A percentile compares a stretch with the other conserved stretches of the same genome.
Evolutionary conservation across 1,139 yeast genomes (phyloP).

Genomic region (Meyerozyma smithsonii): DNA sequence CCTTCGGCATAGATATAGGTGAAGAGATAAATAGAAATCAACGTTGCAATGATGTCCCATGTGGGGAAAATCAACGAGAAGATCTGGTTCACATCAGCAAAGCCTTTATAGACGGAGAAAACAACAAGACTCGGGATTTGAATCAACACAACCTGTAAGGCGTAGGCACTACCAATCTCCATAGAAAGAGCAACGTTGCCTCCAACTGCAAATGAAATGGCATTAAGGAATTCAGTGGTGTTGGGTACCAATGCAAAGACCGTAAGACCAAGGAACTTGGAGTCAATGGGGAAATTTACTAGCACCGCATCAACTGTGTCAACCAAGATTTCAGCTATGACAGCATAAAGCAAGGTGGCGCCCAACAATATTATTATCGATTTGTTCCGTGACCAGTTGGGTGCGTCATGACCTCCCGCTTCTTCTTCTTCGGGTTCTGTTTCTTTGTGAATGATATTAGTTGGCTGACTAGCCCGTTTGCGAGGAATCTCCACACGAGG

Average conservation of each 20-base stretch:
- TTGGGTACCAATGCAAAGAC: constrained; percentile 95
- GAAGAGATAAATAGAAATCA: constrained; percentile 82
- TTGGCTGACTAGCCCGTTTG: background rate
- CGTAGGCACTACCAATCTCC: constrained; percentile 98
- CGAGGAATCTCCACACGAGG: background rate
- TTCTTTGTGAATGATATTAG: constrained; percentile 8
- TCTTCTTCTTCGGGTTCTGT: constrained; percentile 26
- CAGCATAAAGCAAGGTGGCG: constrained; percentile 84
- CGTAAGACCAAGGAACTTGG: constrained; percentile 88
- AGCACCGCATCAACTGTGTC: constrained; percentile 91
- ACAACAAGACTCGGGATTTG: constrained; percentile 90
- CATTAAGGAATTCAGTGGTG: constrained; percentile 94
- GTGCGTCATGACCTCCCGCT: constrained; percentile 87
- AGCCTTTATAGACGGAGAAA: constrained; percentile 54
- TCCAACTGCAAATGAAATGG: constrained; percentile 92
- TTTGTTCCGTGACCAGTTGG: constrained; percentile 90
- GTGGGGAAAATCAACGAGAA: constrained; percentile 87
- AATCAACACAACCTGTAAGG: constrained; percentile 89
- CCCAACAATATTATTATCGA: constrained; percentile 79
- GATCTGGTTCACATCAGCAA: constrained; percentile 41
- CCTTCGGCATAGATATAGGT: constrained; percentile 97
- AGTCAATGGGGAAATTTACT: constrained; percentile 69
- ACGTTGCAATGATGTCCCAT: constrained; percentile 89
- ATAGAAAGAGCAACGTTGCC: constrained; percentile 94
- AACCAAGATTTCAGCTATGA: constrained; percentile 92